A percentile compares a stretch with the other conserved stretches of the same genome.
Evolutionary conservation across 495 filamentous ascomycete genomes (phyloP).

Genomic region (Penicillium longicatenatum): DNA sequence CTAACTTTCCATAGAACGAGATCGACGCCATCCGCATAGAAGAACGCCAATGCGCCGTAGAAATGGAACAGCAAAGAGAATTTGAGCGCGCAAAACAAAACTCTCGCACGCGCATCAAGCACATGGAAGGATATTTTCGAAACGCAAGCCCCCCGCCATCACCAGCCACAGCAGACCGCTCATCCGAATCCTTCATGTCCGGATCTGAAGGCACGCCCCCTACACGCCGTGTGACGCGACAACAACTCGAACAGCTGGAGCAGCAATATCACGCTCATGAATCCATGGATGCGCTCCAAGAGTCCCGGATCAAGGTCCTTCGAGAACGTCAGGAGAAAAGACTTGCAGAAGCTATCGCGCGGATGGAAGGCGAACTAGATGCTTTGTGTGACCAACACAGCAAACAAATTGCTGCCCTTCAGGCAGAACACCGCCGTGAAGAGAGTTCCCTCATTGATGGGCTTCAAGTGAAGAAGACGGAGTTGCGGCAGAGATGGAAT

Average conservation of each 20-base stretch:
- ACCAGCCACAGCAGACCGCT: constrained; percentile 19
- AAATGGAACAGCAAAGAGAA: constrained; percentile 61
- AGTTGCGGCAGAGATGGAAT: constrained; percentile 59
- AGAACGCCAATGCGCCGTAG: constrained; percentile 72
- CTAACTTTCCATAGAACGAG: constrained; percentile 34
- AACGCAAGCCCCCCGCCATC: constrained; percentile 50
- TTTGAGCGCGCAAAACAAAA: constrained; percentile 61
- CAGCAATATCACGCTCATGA: constrained; percentile 71
- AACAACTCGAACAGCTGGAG: constrained; percentile 59
- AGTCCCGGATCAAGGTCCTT: constrained; percentile 76
- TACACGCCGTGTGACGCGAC: constrained; percentile 37
- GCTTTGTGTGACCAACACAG: constrained; percentile 52
- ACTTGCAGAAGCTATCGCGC: constrained; percentile 63
- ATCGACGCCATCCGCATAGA: constrained; percentile 62
- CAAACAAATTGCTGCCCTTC: constrained; percentile 57
- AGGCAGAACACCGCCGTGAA: constrained; percentile 52
- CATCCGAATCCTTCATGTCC: constrained; percentile 29
- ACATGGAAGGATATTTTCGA: constrained; percentile 79
- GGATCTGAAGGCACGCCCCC: constrained; percentile 14
- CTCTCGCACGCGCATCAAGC: constrained; percentile 67
- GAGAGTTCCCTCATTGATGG: constrained; percentile 49
- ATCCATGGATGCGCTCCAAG: constrained; percentile 69
- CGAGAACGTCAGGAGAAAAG: constrained; percentile 73
- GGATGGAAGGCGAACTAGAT: constrained; percentile 66
- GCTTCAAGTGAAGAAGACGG: constrained; percentile 52